Base-by-base conservation (phyloP, 1,139 yeast genomes). In the Diutina scorzettiae region DNA sequence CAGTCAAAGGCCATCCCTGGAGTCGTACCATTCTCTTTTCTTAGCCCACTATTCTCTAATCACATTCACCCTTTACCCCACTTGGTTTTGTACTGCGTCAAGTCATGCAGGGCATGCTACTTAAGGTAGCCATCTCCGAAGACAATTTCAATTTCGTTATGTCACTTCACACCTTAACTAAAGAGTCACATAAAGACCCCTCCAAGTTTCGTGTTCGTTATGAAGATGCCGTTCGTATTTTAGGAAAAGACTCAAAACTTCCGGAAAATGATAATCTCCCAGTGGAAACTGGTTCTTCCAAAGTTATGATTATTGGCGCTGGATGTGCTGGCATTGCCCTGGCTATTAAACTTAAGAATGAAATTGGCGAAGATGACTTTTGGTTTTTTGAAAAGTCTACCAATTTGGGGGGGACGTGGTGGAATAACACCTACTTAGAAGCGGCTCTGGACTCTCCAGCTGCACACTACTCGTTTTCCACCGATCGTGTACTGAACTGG, bases 301-400 rank as follows among this genome's bases (percentile, higher is more conserved):
- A 57, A 21, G 59, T 69, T 4, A 55, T 66, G n/a, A 62, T 71
- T 19, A 54, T 72, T 33, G 78, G 78, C 2, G 73, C 66, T 9
- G 78, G 78, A 1, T 70, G 71, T 46, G 67, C 61, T 11, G 77
- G 77, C 5, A 55, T 71, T 45, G 63, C 60, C 19, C 47, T 59
- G n/a, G 63, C 67, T 2, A 46, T 66, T 39, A 58, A 54, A 46
- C 56, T 57, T 42, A 54, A 55, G 23, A 9, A 28, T 18, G 33
- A 39, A 9, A 6, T 18, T 11, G 9, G 12, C 14, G 23, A 24
- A 17, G 31, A 24, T 4, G 40, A 37, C 28, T 37, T 14, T 18
- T 14, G 16, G 12, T 21, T 17, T 37, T 37, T 37, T 18, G 40
- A 37, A 17, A 37, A 37, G 21, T 24, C 23, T 5, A 24, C 31